phyloP scores from a whole-genome alignment of 305 asterid genomes.

The Fraxinus angustifolia region DNA sequence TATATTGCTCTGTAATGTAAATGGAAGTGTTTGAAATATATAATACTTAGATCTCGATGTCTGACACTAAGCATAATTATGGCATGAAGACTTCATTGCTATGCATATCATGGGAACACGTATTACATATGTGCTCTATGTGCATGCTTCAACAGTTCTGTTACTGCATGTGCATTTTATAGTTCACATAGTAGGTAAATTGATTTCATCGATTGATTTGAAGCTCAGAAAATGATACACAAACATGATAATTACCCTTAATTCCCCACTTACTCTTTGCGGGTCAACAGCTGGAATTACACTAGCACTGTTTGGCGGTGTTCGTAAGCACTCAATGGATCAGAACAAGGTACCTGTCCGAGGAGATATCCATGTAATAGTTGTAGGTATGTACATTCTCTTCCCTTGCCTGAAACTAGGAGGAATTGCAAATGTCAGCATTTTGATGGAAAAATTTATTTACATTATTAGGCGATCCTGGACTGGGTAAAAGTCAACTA shows the following conservation, averaged over 20 bases:
- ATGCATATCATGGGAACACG: slow-evolving; percentile 1
- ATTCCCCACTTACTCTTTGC: slow-evolving; percentile 13
- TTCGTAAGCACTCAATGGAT: slow-evolving; percentile 88
- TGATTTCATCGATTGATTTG: slow-evolving; percentile 17
- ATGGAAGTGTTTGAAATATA: background rate
- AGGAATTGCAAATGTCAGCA: slow-evolving; percentile 20
- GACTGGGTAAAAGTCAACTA: slow-evolving; percentile 95
- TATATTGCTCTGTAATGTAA: slow-evolving; percentile 5
- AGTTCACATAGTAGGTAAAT: slow-evolving; percentile 11
- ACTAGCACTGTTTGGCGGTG: slow-evolving; percentile 83
- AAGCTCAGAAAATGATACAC: slow-evolving; percentile 3
- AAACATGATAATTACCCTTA: slow-evolving; percentile 4
- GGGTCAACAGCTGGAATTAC: slow-evolving; percentile 78
- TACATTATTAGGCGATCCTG: slow-evolving; percentile 79
- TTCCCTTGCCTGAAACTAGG: slow-evolving; percentile 21
- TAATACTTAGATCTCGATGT: background rate
- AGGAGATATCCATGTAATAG: slow-evolving; percentile 89
- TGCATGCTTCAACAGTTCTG: slow-evolving; percentile 13
- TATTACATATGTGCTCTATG: background rate
- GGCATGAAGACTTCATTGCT: background rate
- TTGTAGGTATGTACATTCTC: slow-evolving; percentile 63
- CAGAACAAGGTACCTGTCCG: slow-evolving; percentile 97
- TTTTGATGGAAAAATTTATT: slow-evolving; percentile 15
- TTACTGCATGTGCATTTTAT: slow-evolving; percentile 23
- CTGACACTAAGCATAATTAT: background rate